phyloP scores from a whole-genome alignment of 2,329 filamentous ascomycete species.

The Cadophora luteo-olivacea region DNA sequence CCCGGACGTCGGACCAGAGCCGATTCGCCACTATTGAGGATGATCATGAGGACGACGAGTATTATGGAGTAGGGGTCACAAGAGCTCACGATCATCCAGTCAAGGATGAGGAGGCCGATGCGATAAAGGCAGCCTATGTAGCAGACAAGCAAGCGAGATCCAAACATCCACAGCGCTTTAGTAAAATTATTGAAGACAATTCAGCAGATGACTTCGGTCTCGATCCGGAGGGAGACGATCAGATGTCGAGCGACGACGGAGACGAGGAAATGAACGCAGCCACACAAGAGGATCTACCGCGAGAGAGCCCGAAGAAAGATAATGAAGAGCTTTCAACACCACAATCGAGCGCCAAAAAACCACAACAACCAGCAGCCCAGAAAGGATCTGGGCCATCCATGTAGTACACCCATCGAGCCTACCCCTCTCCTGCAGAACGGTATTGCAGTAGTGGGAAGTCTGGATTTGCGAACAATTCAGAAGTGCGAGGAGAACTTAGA shows the following conservation, averaged over 20 bases:
- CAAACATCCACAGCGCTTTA: background rate
- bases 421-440: background rate
- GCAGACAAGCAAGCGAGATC: background rate
- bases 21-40: too few species aligned
- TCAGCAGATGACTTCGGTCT: background rate
- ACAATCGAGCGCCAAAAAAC: background rate
- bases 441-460: constrained; percentile 11
- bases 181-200: background rate
- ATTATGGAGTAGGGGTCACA: background rate
- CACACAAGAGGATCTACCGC: background rate
- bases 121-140: background rate
- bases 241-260: background rate
- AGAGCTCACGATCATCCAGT: too few species aligned
- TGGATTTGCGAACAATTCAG: background rate
- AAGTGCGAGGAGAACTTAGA: background rate
- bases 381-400: background rate
- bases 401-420: background rate
- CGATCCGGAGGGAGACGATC: background rate
- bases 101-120: background rate
- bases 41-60: too few species aligned
- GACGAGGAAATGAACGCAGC: too few species aligned
- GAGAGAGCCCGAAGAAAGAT: background rate
- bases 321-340: background rate
- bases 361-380: background rate
- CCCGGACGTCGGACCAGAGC: too few species aligned